Conservation (phyloP, 2,329 filamentous ascomycete species). For the Microdochium bolleyi region DNA sequence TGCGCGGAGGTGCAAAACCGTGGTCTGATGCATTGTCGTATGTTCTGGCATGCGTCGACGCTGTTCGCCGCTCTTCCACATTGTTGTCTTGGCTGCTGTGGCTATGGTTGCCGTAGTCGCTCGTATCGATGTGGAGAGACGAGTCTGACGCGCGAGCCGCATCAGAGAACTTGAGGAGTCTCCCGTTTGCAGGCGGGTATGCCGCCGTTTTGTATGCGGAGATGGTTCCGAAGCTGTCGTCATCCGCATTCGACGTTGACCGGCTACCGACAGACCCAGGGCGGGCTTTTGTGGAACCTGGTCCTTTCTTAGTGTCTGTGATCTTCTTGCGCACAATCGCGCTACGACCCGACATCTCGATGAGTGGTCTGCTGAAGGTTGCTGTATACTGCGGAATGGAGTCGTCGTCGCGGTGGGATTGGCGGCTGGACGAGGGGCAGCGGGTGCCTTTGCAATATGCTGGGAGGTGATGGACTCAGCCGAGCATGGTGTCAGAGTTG, state of each 20-base stretch:
- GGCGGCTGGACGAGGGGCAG: too few relatives aligned
- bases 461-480: neutral
- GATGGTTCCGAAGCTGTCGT: conserved; percentile 27
- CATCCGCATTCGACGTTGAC: conserved; percentile 27
- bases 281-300: conserved; percentile 16
- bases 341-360: conserved; percentile 48
- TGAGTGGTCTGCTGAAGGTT: neutral
- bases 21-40: conserved; percentile 29
- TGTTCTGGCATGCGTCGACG: conserved; percentile 8
- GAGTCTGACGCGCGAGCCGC: conserved; percentile 22
- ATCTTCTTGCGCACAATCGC: conserved; percentile 52
- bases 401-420: too few relatives aligned
- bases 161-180: conserved; percentile 37
- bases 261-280: conserved; percentile 26
- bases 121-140: conserved; percentile 15
- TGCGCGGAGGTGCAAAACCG: conserved; percentile 32
- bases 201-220: conserved; percentile 29
- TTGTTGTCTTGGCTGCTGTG: conserved; percentile 28
- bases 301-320: conserved; percentile 32
- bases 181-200: conserved; percentile 32
- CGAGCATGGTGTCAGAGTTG: too few relatives aligned
- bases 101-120: conserved; percentile 17
- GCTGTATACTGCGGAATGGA: neutral
- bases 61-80: conserved; percentile 18
- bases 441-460: neutral